Evolutionary conservation across 176 grass and related monocot species (phyloP).

Genomic region (Eremochloa ophiuroides): DNA sequence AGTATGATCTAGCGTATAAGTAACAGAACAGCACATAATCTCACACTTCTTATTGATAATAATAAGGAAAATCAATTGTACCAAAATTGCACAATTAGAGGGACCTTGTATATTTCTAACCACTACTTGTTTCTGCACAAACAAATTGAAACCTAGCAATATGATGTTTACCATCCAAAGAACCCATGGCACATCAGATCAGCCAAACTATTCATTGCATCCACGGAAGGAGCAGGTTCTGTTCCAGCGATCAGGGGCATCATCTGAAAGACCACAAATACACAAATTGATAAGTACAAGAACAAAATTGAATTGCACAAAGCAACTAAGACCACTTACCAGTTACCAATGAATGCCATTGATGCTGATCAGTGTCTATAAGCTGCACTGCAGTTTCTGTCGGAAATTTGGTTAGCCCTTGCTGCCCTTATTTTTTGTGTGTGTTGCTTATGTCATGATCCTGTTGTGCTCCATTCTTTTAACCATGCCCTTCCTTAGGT

Average conservation of each 20-base stretch:
- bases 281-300: not conserved
- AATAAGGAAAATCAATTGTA: not conserved
- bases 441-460: not conserved
- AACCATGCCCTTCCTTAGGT: not conserved
- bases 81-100: not conserved
- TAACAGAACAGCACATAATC: not conserved
- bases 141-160: not conserved
- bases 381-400: not conserved
- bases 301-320: not conserved
- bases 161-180: not conserved
- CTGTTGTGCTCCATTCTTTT: not conserved
- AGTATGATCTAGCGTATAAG: not conserved
- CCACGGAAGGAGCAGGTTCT: not conserved
- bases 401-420: not conserved
- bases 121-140: not conserved
- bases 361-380: not conserved
- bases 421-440: not conserved
- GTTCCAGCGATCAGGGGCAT: not conserved
- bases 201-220: not conserved
- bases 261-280: not conserved
- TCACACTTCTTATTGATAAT: not conserved
- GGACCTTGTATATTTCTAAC: not conserved
- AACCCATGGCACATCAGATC: not conserved
- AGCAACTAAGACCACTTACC: not conserved
- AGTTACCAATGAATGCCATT: not conserved